Conservation (phyloP, 2,329 filamentous ascomycete genomes). For the Aspergillus sp. region DNA sequence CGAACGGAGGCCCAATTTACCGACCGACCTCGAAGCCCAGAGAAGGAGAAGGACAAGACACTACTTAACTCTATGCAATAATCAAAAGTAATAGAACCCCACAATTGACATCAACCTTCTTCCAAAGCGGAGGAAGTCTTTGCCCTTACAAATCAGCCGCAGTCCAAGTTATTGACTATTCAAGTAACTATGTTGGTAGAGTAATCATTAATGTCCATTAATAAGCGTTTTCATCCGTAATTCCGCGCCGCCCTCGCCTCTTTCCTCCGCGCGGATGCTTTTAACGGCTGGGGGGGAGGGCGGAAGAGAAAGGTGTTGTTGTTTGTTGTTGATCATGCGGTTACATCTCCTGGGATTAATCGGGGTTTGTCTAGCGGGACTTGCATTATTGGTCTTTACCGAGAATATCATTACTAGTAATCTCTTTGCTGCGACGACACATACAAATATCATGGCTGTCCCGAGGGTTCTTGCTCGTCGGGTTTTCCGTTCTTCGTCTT, state of each 20-base stretch:
- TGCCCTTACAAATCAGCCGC: background rate
- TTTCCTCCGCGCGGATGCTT: too few species aligned
- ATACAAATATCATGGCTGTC: background rate
- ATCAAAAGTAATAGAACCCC: background rate
- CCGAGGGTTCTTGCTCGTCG: background rate
- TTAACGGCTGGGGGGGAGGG: background rate
- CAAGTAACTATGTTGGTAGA: too few species aligned
- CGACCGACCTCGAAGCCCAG: background rate
- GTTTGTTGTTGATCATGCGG: background rate
- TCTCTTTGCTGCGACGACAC: background rate
- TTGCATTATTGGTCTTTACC: background rate
- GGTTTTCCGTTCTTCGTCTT: background rate
- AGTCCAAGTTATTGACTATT: too few species aligned
- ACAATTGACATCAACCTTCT: background rate
- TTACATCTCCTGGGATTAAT: background rate
- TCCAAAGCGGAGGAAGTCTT: background rate
- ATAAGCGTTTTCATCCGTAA: slow-evolving; percentile 2
- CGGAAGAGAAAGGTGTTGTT: background rate
- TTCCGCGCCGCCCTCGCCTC: background rate
- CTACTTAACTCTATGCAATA: too few species aligned
- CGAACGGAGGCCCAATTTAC: background rate
- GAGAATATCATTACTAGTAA: background rate
- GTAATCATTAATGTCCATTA: background rate
- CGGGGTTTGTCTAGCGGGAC: background rate
- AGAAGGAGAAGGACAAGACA: too few species aligned